phyloP scores from a whole-genome alignment of 352 stramenopile genomes.

The Phytopythium sindhum region DNA sequence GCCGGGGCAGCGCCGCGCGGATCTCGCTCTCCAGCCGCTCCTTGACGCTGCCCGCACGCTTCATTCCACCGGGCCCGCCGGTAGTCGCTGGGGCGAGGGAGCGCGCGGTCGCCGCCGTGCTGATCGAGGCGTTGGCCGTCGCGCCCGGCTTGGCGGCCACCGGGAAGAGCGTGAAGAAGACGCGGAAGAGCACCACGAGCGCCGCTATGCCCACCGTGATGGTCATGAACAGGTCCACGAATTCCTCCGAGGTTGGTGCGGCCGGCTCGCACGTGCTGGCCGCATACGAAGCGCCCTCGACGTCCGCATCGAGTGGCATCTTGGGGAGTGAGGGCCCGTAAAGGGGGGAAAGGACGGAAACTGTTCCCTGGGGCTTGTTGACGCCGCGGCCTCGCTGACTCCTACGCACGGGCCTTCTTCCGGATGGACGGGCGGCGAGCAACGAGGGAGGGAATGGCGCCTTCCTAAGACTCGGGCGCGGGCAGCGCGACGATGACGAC shows the following conservation, averaged over 20 bases:
- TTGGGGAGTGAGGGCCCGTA: neutral
- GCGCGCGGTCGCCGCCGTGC: constrained; percentile 6
- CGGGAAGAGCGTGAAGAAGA: constrained; percentile 53
- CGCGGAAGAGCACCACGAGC: constrained; percentile 60
- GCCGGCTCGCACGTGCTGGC: constrained; percentile 3
- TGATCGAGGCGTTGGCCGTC: neutral
- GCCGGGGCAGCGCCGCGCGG: constrained; percentile 43
- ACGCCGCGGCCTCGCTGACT: no score
- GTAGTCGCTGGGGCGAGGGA: constrained; percentile 1
- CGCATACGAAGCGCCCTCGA: no score
- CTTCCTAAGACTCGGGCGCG: no score
- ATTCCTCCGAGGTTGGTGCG: constrained; percentile 18
- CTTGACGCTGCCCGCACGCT: constrained; percentile 41
- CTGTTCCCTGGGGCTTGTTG: no score
- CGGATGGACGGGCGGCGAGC: no score
- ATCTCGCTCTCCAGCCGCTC: constrained; percentile 65
- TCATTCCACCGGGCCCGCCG: constrained; percentile 14
- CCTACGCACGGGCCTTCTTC: no score
- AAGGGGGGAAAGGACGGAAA: neutral
- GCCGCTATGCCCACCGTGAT: constrained; percentile 59
- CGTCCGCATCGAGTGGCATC: neutral
- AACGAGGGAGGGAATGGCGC: no score
- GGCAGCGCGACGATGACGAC: neutral
- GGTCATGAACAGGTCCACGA: constrained; percentile 65
- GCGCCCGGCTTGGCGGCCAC: neutral